These are phyloP conservation scores for Pythium plurisporium DNA, from an alignment of 352 stramenopile species.

Conservation along the genomic window DNA sequence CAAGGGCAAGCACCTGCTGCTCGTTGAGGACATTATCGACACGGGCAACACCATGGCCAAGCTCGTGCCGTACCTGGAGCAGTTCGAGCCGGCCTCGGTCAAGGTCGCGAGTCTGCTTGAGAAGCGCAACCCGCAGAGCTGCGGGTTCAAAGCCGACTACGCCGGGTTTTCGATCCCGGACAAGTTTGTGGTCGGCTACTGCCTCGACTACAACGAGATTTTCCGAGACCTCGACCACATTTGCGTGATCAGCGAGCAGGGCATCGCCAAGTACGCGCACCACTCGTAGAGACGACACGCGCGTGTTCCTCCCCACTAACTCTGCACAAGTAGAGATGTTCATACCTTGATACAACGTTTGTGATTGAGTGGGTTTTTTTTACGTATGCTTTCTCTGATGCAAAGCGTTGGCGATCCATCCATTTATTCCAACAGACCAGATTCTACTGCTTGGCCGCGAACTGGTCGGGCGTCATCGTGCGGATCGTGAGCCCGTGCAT, in stretches of 20 bases:
- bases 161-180: conserved; percentile 95
- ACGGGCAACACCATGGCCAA: conserved; percentile 93
- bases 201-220: conserved; percentile 97
- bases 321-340: neutral
- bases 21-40: conserved; percentile 98
- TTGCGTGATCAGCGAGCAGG: conserved; percentile 91
- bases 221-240: conserved; percentile 96
- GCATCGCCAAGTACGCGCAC: conserved; percentile 85
- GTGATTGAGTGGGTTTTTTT: neutral
- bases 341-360: conserved; percentile 8
- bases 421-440: neutral
- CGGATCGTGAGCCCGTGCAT: conserved; percentile 85
- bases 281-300: conserved; percentile 37
- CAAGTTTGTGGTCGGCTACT: conserved; percentile 95
- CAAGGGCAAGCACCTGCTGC: conserved; percentile 88
- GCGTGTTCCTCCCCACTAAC: neutral
- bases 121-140: conserved; percentile 90
- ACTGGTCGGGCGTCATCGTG: conserved; percentile 77
- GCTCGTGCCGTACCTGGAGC: conserved; percentile 84
- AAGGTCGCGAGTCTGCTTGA: conserved; percentile 91
- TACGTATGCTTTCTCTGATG: no score
- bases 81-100: conserved; percentile 78
- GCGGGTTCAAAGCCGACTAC: conserved; percentile 92
- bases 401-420: neutral
- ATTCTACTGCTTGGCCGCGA: conserved; percentile 48